Base-by-base conservation (phyloP, 2,329 filamentous ascomycete genomes). In the Drechslerella stenobrocha region DNA sequence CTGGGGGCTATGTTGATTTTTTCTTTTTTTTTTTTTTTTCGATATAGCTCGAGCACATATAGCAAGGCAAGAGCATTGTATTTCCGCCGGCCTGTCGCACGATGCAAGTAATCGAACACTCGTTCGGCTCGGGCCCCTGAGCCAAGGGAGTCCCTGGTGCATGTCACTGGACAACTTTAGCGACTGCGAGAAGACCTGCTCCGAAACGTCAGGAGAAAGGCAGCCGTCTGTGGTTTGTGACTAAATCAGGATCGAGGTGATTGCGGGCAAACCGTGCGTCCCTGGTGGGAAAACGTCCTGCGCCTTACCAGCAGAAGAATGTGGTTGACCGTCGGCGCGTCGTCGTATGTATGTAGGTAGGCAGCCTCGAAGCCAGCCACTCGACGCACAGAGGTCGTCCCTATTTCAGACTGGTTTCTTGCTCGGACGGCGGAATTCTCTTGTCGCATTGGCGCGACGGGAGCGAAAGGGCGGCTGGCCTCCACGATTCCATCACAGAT, bases 41-140 rank as follows among this genome's bases (percentile, higher is more conserved):
- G 15, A 47, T 47, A 47, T 47, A 47, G 28, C 44, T 30, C 44
- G 37, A 15, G 8, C 37, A 20, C 4, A n/a, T 42, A 42, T 42
- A 42, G 15, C 15, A 20, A n/a, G n/a, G n/a, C n/a, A n/a, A n/a
- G n/a, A n/a, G n/a, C n/a, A n/a, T n/a, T n/a, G n/a, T n/a, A n/a
- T n/a, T n/a, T n/a, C n/a, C n/a, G n/a, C n/a, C n/a, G n/a, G n/a
- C n/a, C n/a, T n/a, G 40, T 34, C 28, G 26, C 22, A 46, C 20
- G 32, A 37, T 13, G 44, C 37, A 50, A 56, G 56, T 46, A 53
- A 23, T 18, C 58, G 15, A 42, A 42, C 3, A 18, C 37, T 42
- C 37, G 44, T 60, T 67, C 63, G 63, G 63, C 55, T 67, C 55
- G 55, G 63, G 50, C 63, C 63, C 51, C 50, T 59, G 46, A 53